Evolutionary conservation across 225 moss, liverwort and hornwort species (phyloP).

Genomic region (Marchantia polymorpha): DNA sequence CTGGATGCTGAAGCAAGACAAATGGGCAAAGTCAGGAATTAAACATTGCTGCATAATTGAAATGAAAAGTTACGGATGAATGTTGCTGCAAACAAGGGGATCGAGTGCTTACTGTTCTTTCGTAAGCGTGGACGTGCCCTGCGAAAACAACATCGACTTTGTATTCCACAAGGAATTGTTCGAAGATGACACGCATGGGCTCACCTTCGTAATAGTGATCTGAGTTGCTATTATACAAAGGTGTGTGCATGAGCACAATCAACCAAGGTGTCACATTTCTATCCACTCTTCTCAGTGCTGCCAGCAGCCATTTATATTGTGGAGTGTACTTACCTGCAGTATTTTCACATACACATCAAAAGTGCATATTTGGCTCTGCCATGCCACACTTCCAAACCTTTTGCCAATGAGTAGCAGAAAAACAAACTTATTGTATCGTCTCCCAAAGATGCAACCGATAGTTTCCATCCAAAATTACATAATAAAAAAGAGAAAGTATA

Average conservation of each 20-base stretch:
- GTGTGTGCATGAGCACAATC: constrained; percentile 49
- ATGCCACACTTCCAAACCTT: too few relatives aligned
- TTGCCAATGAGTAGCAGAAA: too few relatives aligned
- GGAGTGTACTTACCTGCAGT: constrained; percentile 48
- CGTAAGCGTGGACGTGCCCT: constrained; percentile 48
- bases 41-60: not conserved
- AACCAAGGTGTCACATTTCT: constrained; percentile 54
- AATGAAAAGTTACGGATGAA: not conserved
- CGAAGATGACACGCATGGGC: constrained; percentile 41
- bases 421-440: too few relatives aligned
- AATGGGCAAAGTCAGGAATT: not conserved
- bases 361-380: too few relatives aligned
- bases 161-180: constrained; percentile 26
- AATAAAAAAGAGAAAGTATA: too few relatives aligned
- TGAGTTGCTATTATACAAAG: constrained; percentile 55
- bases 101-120: constrained; percentile 41
- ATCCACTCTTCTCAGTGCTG: constrained; percentile 29
- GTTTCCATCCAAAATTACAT: too few relatives aligned
- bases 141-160: constrained; percentile 49
- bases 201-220: constrained; percentile 54
- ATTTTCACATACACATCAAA: not conserved
- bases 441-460: too few relatives aligned
- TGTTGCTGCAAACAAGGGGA: not conserved
- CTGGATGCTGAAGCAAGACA: constrained; percentile 37
- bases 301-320: constrained; percentile 35